Conservation (phyloP, 495 filamentous ascomycete genomes). For the Xylona heveae region DNA sequence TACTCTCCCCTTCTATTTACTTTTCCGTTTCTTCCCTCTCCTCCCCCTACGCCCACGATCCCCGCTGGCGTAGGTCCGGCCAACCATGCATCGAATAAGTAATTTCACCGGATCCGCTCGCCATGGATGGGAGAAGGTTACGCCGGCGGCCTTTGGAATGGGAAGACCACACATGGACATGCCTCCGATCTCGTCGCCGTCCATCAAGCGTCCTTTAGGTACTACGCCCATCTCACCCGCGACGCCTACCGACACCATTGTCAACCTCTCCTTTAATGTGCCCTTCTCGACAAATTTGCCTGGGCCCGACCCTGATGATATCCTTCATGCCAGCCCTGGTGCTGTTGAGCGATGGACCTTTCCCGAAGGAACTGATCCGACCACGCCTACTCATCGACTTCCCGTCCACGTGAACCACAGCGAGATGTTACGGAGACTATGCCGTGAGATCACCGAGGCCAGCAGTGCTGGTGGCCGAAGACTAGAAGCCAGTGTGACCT, state of each 20-base stretch:
- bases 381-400: slow-evolving; percentile 61
- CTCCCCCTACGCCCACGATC: too few relatives aligned
- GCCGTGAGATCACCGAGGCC: slow-evolving; percentile 53
- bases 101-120: slow-evolving; percentile 63
- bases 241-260: slow-evolving; percentile 16
- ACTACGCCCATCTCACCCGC: slow-evolving; percentile 14
- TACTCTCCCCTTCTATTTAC: too few relatives aligned
- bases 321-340: slow-evolving; percentile 66
- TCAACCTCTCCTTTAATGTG: slow-evolving; percentile 74
- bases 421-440: slow-evolving; percentile 50
- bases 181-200: slow-evolving; percentile 25
- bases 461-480: too few relatives aligned
- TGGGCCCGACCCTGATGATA: slow-evolving; percentile 78
- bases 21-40: slow-evolving; percentile 5
- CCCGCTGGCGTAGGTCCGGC: background rate
- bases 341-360: slow-evolving; percentile 82
- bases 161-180: slow-evolving; percentile 56
- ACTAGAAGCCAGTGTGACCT: slow-evolving; percentile 63
- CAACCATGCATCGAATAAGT: slow-evolving; percentile 78
- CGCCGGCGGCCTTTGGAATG: slow-evolving; percentile 59
- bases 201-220: slow-evolving; percentile 1
- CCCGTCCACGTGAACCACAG: slow-evolving; percentile 78
- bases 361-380: slow-evolving; percentile 63
- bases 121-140: slow-evolving; percentile 87
- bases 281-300: slow-evolving; percentile 80